Base-by-base conservation (phyloP, 257 asterid species). In the Craterostigma plantagineum region DNA sequence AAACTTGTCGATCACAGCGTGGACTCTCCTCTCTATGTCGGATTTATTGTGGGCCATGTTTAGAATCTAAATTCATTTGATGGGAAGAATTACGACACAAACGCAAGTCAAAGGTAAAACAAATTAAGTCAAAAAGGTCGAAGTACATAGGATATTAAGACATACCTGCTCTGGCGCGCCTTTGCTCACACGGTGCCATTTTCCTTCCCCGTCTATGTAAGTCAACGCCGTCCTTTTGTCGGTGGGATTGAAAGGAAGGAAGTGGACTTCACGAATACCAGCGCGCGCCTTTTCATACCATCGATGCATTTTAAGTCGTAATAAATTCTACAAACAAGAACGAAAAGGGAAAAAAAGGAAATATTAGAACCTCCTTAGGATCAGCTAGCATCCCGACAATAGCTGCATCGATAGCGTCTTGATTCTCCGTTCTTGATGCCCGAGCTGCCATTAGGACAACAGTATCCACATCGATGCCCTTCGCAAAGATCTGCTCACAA, bases 111-210 rank as follows among this genome's bases (percentile, higher is more conserved):
- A n/a, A n/a, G n/a, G n/a, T n/a, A 10, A 11, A 9, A 14, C 42
- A 46, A 50, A 42, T 16, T 42, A 13, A 44, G 15, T 0, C 9
- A 27, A 50, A 43, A 41, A 18, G 0, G 9, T n/a, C n/a, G 14
- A 53, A 35, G 11, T 45, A 56, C 33, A 35, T 38, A 14, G 15
- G 46, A 39, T n/a, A n/a, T n/a, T n/a, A n/a, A n/a, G n/a, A 11
- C 16, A 1, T 63, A 78, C 97, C 93, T 87, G 98, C 75, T 87
- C 95, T 0, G 98, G 98, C 55, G 98, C 95, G 43, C 98, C 98
- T 79, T 87, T 87, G 65, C 95, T 87, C 68, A 87, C 98, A 67
- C 98, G 68, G 63, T 87, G 95, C 98, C 69, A 62, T 74, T 82
- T 82, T 42, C 93, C 92, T 47, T 79, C 69, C 39, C 75, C 51